Evolutionary conservation across 352 stramenopile species (phyloP).

Genomic region (Blastocystis sp.): DNA sequence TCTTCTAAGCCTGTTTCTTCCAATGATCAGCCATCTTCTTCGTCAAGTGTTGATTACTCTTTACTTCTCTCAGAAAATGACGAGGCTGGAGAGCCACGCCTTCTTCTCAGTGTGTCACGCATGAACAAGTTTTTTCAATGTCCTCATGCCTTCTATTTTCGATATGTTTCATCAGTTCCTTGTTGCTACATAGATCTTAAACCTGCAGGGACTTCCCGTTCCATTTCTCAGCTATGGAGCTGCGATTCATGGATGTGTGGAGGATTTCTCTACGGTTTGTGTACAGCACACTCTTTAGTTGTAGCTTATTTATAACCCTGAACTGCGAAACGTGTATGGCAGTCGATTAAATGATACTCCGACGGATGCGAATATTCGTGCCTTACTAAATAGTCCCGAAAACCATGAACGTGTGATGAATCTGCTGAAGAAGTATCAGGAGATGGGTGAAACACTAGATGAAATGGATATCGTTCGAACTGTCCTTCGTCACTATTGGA

Average conservation of each 20-base stretch:
- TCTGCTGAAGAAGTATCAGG: not conserved
- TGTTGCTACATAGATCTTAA: not conserved
- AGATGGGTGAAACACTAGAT: not conserved
- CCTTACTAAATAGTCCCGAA: not conserved
- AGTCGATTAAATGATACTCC: not conserved
- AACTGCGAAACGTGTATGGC: not conserved
- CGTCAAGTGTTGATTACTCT: not conserved
- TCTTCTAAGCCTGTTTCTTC: not conserved
- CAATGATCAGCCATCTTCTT: not conserved
- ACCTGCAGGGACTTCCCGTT: not conserved
- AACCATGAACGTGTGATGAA: not conserved
- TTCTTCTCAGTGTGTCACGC: not conserved
- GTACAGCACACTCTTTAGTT: not conserved
- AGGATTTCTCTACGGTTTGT: not conserved
- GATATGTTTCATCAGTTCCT: not conserved
- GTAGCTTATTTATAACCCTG: slow-evolving; percentile 14
- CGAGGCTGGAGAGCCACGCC: not conserved
- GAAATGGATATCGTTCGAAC: not conserved
- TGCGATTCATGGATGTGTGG: not conserved
- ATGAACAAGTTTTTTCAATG: not conserved
- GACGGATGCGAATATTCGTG: slow-evolving; percentile 3
- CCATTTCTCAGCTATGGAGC: not conserved
- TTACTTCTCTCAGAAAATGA: not conserved
- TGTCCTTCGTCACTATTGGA: not conserved
- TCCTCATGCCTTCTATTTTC: slow-evolving; percentile 25